Percentiles rank a stretch among this genome's conserved stretches.
Conservation (phyloP, 2,329 filamentous ascomycete genomes). For the Colletotrichum salicis region DNA sequence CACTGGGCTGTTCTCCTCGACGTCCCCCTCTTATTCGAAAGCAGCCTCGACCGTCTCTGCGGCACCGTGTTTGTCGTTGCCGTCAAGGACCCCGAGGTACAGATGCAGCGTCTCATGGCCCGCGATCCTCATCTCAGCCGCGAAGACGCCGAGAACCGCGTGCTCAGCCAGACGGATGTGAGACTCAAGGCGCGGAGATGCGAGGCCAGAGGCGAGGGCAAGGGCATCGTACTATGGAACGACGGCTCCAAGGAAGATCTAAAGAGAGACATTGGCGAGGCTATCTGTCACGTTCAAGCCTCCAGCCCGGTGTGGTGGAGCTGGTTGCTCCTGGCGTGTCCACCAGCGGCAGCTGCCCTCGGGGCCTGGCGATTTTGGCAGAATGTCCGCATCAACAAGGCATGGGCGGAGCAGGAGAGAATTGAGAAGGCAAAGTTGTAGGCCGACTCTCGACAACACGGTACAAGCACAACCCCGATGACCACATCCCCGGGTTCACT, state of each 20-base stretch:
- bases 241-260: conserved; percentile 80
- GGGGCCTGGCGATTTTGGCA: conserved; percentile 78
- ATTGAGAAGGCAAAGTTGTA: conserved; percentile 57
- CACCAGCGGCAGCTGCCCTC: conserved; percentile 76
- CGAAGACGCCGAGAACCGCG: conserved; percentile 90
- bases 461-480: neutral
- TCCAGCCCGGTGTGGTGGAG: conserved; percentile 86
- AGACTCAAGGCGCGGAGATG: conserved; percentile 82
- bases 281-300: conserved; percentile 70
- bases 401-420: conserved; percentile 72
- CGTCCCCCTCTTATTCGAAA: conserved; percentile 92
- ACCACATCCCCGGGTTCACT: neutral
- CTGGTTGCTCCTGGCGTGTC: conserved; percentile 74
- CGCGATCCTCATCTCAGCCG: conserved; percentile 81
- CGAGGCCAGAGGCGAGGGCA: conserved; percentile 69
- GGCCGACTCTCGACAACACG: conserved; percentile 10
- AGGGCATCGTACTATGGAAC: conserved; percentile 90
- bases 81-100: conserved; percentile 80
- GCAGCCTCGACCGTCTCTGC: conserved; percentile 84
- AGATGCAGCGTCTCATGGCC: conserved; percentile 81
- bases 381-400: conserved; percentile 75
- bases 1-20: conserved; percentile 92
- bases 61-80: conserved; percentile 89
- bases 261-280: conserved; percentile 71
- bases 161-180: conserved; percentile 88